Conservation (phyloP, 164 flowering plant genomes). For the Paratinospora sagittata region DNA sequence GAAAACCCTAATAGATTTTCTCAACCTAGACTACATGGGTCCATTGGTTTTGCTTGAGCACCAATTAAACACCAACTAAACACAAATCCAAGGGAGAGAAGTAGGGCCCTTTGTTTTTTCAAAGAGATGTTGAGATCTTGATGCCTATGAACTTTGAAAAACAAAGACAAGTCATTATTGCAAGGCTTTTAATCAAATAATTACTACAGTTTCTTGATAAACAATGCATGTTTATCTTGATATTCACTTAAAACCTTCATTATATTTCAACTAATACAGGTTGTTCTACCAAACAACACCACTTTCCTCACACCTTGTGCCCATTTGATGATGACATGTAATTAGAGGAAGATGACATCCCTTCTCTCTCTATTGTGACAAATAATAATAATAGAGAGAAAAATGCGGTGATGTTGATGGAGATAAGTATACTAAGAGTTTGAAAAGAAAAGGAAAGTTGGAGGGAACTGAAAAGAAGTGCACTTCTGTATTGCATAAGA, state of each 20-base stretch:
- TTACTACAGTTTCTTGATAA: background rate
- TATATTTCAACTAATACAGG: background rate
- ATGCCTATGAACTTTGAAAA: background rate
- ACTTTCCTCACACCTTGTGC: background rate
- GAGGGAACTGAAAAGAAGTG: conserved; percentile 1
- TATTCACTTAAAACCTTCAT: background rate
- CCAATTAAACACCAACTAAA: background rate
- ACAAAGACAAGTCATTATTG: background rate
- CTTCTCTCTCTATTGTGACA: background rate
- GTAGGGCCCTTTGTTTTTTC: background rate
- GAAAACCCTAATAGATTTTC: background rate
- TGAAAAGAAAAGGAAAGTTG: background rate
- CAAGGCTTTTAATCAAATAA: background rate
- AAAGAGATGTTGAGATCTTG: background rate
- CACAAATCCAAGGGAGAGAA: background rate
- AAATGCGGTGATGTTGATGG: background rate
- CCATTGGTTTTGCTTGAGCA: background rate
- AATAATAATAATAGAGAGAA: background rate
- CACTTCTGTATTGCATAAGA: background rate
- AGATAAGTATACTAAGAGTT: background rate
- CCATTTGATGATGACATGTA: background rate
- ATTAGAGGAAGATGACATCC: background rate
- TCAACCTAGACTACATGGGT: background rate
- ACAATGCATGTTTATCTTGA: background rate
- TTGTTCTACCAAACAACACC: conserved; percentile 6